A percentile compares a stretch with the other conserved stretches of the same genome.
Evolutionary conservation across 1,284 basidiomycete genomes (phyloP).

Genomic region (Fomes fomentarius): DNA sequence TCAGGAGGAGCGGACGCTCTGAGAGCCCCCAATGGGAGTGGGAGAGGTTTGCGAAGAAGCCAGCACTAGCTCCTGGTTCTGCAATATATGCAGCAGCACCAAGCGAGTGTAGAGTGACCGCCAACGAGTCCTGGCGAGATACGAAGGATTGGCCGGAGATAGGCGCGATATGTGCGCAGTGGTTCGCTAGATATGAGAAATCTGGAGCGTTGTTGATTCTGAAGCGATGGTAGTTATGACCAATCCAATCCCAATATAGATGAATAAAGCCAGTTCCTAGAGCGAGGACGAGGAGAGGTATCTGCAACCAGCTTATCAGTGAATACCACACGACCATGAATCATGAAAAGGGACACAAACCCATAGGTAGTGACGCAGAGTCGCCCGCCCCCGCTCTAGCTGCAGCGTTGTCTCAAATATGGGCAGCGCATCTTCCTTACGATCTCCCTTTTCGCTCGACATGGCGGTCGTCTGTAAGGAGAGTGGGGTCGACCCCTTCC

Average conservation of each 20-base stretch:
- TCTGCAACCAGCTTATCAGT: constrained; percentile 6
- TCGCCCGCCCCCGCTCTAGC: too few species aligned
- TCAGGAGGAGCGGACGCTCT: constrained; percentile 77
- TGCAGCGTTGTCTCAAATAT: too few species aligned
- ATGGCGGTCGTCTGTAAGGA: constrained; percentile 9
- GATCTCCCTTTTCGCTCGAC: too few species aligned
- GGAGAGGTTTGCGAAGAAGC: constrained; percentile 77
- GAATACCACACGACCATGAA: neutral
- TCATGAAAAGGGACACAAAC: neutral
- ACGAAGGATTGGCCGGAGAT: constrained; percentile 54
- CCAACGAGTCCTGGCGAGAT: constrained; percentile 55
- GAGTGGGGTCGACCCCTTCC: neutral
- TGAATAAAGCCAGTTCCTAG: neutral
- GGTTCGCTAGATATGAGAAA: constrained; percentile 45
- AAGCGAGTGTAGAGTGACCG: constrained; percentile 48
- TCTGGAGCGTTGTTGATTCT: constrained; percentile 15
- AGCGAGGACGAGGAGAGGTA: neutral
- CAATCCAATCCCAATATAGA: constrained; percentile 2
- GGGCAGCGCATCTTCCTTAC: too few species aligned
- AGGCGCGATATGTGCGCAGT: constrained; percentile 55
- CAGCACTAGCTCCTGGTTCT: constrained; percentile 74
- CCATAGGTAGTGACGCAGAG: constrained; percentile 2
- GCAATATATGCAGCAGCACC: constrained; percentile 69
- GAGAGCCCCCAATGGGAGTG: constrained; percentile 65
- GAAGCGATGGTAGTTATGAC: neutral